Evolutionary conservation across 2,329 filamentous ascomycete species (phyloP).

Genomic region (Sphaerostilbella broomeana): DNA sequence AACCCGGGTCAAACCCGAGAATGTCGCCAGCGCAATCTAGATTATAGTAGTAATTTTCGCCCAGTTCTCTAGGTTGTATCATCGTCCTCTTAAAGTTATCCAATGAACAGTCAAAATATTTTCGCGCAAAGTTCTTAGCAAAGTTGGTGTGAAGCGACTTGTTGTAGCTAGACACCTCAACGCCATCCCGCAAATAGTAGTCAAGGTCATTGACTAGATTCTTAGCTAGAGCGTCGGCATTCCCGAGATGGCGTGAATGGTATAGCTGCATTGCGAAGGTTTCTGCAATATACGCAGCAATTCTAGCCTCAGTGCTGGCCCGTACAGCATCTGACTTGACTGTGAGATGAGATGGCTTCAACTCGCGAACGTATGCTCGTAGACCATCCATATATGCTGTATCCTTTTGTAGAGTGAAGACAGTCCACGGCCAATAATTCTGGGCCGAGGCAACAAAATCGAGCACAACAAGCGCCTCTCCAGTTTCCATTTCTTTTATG

Average conservation of each 20-base stretch:
- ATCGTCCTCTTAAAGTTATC: slow-evolving; percentile 72
- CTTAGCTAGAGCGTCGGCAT: slow-evolving; percentile 58
- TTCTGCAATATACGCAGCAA: slow-evolving; percentile 79
- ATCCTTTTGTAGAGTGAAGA: slow-evolving; percentile 70
- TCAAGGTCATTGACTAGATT: slow-evolving; percentile 67
- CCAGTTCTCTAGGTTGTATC: slow-evolving; percentile 59
- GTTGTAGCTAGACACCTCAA: slow-evolving; percentile 78
- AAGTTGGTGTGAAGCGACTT: slow-evolving; percentile 79
- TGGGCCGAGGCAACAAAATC: slow-evolving; percentile 84
- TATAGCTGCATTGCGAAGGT: slow-evolving; percentile 89
- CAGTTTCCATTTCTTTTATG: slow-evolving; percentile 57
- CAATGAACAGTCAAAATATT: slow-evolving; percentile 68
- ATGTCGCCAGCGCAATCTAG: slow-evolving; percentile 67
- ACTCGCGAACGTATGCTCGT: slow-evolving; percentile 58
- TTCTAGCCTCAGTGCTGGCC: slow-evolving; percentile 57
- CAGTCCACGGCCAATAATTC: slow-evolving; percentile 94
- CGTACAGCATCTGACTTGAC: slow-evolving; percentile 49
- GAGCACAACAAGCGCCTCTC: slow-evolving; percentile 66
- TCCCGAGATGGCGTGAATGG: slow-evolving; percentile 69
- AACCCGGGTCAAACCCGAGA: slow-evolving; percentile 69
- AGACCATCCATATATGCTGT: slow-evolving; percentile 65
- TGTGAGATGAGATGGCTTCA: slow-evolving; percentile 46
- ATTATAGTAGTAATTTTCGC: slow-evolving; percentile 78
- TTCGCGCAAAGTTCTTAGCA: slow-evolving; percentile 72
- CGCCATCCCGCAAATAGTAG: slow-evolving; percentile 73